Base-by-base conservation (phyloP, 1,284 basidiomycete genomes). In the Melampsora abietis-canadensis region DNA sequence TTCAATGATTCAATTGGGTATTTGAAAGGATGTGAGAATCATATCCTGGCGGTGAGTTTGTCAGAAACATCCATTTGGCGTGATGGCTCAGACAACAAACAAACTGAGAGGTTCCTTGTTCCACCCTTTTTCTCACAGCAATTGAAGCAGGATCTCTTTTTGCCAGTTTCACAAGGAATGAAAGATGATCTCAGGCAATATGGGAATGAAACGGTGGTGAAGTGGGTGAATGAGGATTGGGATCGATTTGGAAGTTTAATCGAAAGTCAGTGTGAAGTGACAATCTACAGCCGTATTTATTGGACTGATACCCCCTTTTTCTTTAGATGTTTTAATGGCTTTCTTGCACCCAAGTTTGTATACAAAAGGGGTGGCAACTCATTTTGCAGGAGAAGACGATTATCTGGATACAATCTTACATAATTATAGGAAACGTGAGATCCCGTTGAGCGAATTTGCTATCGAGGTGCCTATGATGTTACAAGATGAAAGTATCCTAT, bases 341-440 rank as follows among this genome's bases (percentile, higher is more conserved):
- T 75, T 75, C 66, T 63, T 75, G 37, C 65, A 75, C 40, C 17
- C 65, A 10, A 63, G 57, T 30, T 37, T 75, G 17, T 75, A 75
- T 44, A 66, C 66, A 8, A 65, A 65, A 40, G 73, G 66, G 0
- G 17, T 75, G 0, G 61, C 66, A 40, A 67, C 59, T 64, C 73
- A 75, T 54, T 75, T 66, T 59, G 66, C 73, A 34, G 66, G 73
- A 30, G 73, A 75, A 57, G 73, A 75, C 27, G 73, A 75, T 66
- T 67, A 68, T 57, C 31, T 75, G 37, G 73, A 75, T 57, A 63
- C 46, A 30, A 75, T 75, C 27, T 47, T 75, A 15, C 65, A 75
- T 34, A 60, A 68, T 47, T 75, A 75, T 57, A 65, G 73, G 30
- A 31, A 63, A 64, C 66, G 73, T 21, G 48, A 54, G 37, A 75